phyloP scores from a whole-genome alignment of 345 rosid genomes.

The Eucalyptus regnans region DNA sequence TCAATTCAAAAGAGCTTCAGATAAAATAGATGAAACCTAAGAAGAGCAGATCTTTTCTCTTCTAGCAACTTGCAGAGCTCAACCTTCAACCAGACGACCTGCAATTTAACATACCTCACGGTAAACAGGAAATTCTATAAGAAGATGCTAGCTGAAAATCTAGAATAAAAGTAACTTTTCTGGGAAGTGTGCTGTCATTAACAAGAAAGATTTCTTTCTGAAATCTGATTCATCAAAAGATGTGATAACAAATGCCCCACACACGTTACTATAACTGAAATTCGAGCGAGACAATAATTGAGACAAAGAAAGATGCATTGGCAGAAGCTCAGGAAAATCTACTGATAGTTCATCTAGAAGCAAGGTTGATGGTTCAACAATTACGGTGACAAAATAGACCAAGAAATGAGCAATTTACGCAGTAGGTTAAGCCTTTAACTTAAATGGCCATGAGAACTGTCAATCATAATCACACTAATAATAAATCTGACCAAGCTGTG shows the following conservation, averaged over 20 bases:
- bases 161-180: background rate
- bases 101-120: constrained; percentile 3
- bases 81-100: constrained; percentile 89
- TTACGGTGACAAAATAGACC: background rate
- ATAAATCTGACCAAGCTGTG: background rate
- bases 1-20: background rate
- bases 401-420: background rate
- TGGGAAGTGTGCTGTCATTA: background rate
- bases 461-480: background rate
- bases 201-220: background rate
- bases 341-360: background rate
- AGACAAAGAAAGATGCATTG: background rate
- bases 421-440: background rate
- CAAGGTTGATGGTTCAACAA: background rate
- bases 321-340: background rate
- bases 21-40: constrained; percentile 39
- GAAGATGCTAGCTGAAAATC: background rate
- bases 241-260: background rate
- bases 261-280: background rate
- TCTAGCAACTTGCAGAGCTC: constrained; percentile 94
- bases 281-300: background rate
- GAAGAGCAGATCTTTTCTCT: constrained; percentile 90
- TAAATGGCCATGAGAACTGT: background rate
- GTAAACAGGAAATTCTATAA: background rate
- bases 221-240: background rate